Percentiles rank a stretch among this genome's conserved stretches.
Conservation (phyloP, 257 asterid species). For the Coffea canephora region DNA sequence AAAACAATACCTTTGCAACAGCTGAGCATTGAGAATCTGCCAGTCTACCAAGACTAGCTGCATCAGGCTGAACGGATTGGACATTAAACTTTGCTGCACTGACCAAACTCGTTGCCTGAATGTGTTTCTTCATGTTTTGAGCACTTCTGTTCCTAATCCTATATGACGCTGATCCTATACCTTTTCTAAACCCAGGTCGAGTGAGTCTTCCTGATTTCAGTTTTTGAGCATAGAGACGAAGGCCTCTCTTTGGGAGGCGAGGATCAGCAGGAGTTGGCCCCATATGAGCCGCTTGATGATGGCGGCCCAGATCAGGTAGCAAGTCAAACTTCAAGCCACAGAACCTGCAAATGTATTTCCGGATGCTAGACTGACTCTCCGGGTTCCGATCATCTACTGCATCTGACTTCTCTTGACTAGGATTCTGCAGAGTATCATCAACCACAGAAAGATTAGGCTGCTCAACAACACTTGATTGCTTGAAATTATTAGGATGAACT, state of each 20-base stretch:
- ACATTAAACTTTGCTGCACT: conserved; percentile 34
- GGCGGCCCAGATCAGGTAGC: conserved; percentile 99
- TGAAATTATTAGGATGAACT: conserved; percentile 57
- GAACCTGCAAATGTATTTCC: conserved; percentile 77
- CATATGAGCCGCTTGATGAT: conserved; percentile 99
- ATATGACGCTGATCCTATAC: conserved; percentile 65
- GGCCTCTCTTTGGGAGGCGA: conserved; percentile 71
- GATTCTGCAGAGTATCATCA: conserved; percentile 31
- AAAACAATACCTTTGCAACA: conserved; percentile 67
- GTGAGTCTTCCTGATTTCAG: conserved; percentile 82
- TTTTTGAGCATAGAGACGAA: conserved; percentile 70
- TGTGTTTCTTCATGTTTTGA: conserved; percentile 66
- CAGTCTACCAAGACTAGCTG: conserved; percentile 58
- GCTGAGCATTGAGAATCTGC: conserved; percentile 85
- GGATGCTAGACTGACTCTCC: conserved; percentile 45
- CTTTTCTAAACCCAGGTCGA: conserved; percentile 70
- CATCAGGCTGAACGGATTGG: conserved; percentile 50
- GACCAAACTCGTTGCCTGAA: conserved; percentile 51
- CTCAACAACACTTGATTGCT: conserved; percentile 45
- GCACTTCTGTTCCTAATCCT: conserved; percentile 72
- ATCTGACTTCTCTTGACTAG: conserved; percentile 34
- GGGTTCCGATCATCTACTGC: conserved; percentile 30
- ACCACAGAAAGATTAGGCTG: conserved; percentile 23
- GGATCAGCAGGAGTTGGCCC: conserved; percentile 53
- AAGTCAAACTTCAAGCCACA: conserved; percentile 96